Conservation (phyloP, 2,329 filamentous ascomycete genomes). For the Colletotrichum tropicicola region DNA sequence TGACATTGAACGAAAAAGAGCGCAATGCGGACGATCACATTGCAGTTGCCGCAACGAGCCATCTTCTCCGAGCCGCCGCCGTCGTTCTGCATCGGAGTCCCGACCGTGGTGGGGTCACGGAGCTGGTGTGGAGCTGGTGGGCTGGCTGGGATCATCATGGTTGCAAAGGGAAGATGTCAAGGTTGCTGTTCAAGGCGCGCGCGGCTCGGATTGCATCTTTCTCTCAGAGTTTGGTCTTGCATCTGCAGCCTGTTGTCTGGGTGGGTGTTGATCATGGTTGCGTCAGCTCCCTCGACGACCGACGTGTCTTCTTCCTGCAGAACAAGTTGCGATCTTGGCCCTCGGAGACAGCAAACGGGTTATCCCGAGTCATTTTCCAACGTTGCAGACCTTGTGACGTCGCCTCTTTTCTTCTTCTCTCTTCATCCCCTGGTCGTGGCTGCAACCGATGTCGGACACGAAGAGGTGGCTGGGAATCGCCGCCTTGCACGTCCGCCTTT, state of each 20-base stretch:
- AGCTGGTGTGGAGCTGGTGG: background rate
- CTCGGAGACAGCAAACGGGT: background rate
- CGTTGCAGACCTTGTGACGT: background rate
- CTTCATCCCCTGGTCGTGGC: background rate
- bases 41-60: conserved; percentile 18
- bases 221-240: background rate
- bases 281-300: background rate
- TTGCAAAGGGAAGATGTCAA: background rate
- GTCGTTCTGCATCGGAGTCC: conserved; percentile 10
- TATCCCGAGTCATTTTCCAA: conserved; percentile 2
- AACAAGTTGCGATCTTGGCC: background rate
- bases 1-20: background rate
- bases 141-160: background rate
- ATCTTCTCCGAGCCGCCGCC: conserved; percentile 24
- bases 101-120: conserved; percentile 10
- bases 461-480: background rate
- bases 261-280: background rate
- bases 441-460: conserved; percentile 1
- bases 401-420: background rate
- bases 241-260: background rate
- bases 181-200: no score
- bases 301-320: background rate
- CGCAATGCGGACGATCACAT: background rate
- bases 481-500: background rate
- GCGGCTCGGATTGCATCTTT: background rate